phyloP scores from a whole-genome alignment of 179 eudicot species.

The Vitellaria paradoxa region DNA sequence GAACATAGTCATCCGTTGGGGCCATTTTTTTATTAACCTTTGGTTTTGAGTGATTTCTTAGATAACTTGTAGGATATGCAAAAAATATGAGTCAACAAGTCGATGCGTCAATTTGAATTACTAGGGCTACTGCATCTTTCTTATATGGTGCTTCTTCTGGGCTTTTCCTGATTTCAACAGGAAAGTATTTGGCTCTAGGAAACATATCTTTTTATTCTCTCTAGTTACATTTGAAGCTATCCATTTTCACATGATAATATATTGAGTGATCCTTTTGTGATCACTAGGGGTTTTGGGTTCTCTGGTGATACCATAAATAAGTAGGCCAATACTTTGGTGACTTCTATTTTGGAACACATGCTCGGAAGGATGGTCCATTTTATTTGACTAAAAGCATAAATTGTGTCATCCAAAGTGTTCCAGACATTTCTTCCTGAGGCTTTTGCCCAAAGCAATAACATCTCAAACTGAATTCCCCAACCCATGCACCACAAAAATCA shows the following conservation, averaged over 20 bases:
- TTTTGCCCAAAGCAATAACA: too few relatives aligned
- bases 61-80: not conserved
- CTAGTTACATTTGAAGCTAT: not conserved
- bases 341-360: too few relatives aligned
- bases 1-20: too few relatives aligned
- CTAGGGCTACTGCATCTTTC: not conserved
- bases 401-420: not conserved
- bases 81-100: not conserved
- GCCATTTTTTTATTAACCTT: too few relatives aligned
- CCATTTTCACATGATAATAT: not conserved
- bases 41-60: not conserved
- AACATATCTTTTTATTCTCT: too few relatives aligned
- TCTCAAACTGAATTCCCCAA: too few relatives aligned
- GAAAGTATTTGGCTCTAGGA: too few relatives aligned
- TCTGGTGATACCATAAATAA: too few relatives aligned
- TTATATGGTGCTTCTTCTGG: not conserved
- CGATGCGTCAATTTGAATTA: not conserved
- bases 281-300: not conserved
- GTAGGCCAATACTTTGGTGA: too few relatives aligned
- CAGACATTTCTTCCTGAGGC: not conserved
- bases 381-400: not conserved
- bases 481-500: too few relatives aligned
- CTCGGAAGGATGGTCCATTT: not conserved
- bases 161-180: not conserved
- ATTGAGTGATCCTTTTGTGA: not conserved